A percentile compares a stretch with the other conserved stretches of the same genome.
phyloP scores from a whole-genome alignment of 495 filamentous ascomycete species.

The Cercophora samala region DNA sequence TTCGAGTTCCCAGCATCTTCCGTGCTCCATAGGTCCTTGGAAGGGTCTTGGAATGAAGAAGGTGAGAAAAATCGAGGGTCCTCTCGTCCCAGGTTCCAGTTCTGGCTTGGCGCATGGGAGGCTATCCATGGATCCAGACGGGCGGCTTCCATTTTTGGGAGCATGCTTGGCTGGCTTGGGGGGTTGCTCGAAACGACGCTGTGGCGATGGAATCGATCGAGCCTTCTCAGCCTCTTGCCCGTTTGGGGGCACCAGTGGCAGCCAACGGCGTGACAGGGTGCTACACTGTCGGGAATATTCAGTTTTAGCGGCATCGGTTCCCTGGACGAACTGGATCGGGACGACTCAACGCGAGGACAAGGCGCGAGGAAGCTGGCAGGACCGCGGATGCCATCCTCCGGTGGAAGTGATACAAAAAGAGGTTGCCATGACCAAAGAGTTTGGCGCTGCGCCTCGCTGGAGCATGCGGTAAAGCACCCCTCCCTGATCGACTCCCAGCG shows the following conservation, averaged over 20 bases:
- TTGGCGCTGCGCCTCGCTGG: neutral
- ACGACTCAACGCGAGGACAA: neutral
- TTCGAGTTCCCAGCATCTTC: neutral
- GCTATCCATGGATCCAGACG: neutral
- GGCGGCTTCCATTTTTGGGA: conserved; percentile 11
- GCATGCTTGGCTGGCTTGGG: conserved; percentile 6
- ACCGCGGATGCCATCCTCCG: conserved; percentile 11
- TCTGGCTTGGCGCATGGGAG: conserved; percentile 6
- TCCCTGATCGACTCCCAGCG: neutral
- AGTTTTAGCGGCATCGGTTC: neutral
- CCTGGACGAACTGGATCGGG: conserved; percentile 6
- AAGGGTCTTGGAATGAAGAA: neutral
- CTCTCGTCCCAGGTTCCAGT: neutral
- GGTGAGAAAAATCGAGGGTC: neutral
- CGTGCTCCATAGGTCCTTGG: neutral
- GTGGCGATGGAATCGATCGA: conserved; percentile 3
- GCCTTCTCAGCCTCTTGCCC: neutral
- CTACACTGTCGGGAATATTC: conserved; percentile 9
- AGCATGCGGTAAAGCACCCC: neutral
- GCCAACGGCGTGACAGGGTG: neutral
- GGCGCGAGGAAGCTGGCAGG: too few species aligned
- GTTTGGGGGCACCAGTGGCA: too few species aligned
- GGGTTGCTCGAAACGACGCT: neutral
- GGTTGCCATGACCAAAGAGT: neutral
- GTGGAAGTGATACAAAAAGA: neutral